Evolutionary conservation across 2,329 filamentous ascomycete genomes (phyloP), one percentile per base, ranked within the genome.

Genomic region (Colletotrichum kahawae): DNA sequence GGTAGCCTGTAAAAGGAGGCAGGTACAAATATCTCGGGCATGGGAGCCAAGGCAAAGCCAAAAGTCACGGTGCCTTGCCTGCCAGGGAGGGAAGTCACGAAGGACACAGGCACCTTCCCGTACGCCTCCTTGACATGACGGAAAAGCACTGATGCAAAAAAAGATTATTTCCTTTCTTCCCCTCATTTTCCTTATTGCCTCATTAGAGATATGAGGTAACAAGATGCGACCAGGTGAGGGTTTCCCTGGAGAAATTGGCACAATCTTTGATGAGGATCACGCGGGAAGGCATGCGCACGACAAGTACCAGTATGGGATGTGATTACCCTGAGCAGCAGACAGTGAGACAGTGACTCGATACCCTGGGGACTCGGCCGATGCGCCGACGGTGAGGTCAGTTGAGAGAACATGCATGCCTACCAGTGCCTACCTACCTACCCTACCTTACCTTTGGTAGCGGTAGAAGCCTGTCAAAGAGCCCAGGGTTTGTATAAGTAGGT

Each of bases 301-400:
- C 9, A 18, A 48, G 18, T 48, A 48, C 43, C 43, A 21, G 48
- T 29, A 66, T 51, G 57, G 36, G 43, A 38, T 67, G 56, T 67
- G 29, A 63, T 43, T 31, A 36, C 57, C 27, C 27, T 57, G 24
- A 71, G 64, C 56, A 56, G 54, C 54, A 27, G 21, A 62, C 72
- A 34, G 54, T 72, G 56, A 75, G 56, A 75, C 63, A 71, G 34
- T 24, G 54, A 56, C 67, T 60, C 38, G 36, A 71, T 33, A 74
- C 57, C 24, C 51, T 56, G 18, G n/a, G 31, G 54, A 59, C 16
- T 57, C 59, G 66, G 64, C 43, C 67, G 54, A 74, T 70, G 71
- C 34, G 59, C 21, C 31, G 36, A 66, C 60, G 67, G 67, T 36
- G 36, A 71, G 59, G 68, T 66, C 56, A 13, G 16, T 48, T n/a